phyloP scores from a whole-genome alignment of 2,329 filamentous ascomycete species.

The Dactylellina haptotyla region DNA sequence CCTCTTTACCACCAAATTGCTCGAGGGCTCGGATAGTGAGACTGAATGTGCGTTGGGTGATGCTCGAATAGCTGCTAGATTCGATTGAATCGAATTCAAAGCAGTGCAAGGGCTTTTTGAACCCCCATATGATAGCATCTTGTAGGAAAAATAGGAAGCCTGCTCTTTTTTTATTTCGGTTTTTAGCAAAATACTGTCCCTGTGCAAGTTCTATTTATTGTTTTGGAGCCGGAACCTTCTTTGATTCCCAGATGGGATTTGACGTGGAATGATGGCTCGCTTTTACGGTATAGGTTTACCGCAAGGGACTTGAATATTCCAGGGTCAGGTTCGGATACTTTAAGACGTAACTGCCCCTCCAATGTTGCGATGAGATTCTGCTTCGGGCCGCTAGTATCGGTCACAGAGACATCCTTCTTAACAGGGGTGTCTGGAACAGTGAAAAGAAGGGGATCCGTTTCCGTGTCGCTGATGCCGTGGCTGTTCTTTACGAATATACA shows the following conservation, averaged over 20 bases:
- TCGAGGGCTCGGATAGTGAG: conserved; percentile 69
- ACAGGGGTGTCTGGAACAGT: conserved; percentile 71
- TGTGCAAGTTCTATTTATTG: neutral
- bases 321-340: conserved; percentile 54
- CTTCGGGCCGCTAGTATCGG: conserved; percentile 40
- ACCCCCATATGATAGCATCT: conserved; percentile 74
- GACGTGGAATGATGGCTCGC: conserved; percentile 73
- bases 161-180: no score
- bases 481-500: conserved; percentile 70
- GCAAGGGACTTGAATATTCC: conserved; percentile 55
- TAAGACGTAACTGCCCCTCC: conserved; percentile 50
- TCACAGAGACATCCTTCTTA: conserved; percentile 66
- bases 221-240: conserved; percentile 63
- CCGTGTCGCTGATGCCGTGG: conserved; percentile 55
- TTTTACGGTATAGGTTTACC: conserved; percentile 57
- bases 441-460: conserved; percentile 71
- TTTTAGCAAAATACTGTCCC: conserved; percentile 13
- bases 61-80: conserved; percentile 74
- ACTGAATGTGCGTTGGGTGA: conserved; percentile 76
- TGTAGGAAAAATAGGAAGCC: conserved; percentile 74
- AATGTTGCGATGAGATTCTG: conserved; percentile 54
- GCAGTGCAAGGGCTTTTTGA: conserved; percentile 75
- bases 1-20: conserved; percentile 64
- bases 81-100: conserved; percentile 71
- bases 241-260: conserved; percentile 75